A percentile compares a stretch with the other conserved stretches of the same genome.
Evolutionary conservation across 345 rosid species (phyloP).

Genomic region (Corymbia maculata): DNA sequence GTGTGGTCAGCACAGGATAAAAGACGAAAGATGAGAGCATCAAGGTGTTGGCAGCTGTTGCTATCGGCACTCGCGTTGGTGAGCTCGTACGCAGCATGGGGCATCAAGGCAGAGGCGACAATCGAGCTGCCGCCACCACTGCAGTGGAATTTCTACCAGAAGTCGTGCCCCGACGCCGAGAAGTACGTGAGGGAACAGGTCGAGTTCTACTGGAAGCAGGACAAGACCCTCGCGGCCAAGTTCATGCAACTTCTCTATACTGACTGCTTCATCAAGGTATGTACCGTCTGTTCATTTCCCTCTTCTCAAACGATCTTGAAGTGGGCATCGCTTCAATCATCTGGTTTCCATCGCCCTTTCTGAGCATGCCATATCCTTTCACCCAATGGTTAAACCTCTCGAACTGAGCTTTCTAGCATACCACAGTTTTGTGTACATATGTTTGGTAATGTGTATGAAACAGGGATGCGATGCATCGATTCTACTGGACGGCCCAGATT

Average conservation of each 20-base stretch:
- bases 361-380: neutral
- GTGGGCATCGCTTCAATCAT: neutral
- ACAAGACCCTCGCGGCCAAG: neutral
- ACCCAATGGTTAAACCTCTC: neutral
- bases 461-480: conserved; percentile 78
- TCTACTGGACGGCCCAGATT: conserved; percentile 43
- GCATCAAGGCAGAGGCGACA: neutral
- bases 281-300: neutral
- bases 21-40: no score
- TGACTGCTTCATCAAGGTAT: neutral
- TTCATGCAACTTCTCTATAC: no score
- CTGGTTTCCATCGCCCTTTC: neutral
- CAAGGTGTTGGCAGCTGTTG: no score
- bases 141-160: neutral
- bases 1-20: no score
- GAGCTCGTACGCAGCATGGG: neutral
- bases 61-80: no score
- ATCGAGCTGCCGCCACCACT: neutral
- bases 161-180: neutral
- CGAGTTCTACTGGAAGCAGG: neutral
- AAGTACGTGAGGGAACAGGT: neutral
- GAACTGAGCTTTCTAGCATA: neutral
- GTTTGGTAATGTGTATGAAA: neutral
- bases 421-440: neutral
- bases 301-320: neutral